These are phyloP conservation scores for Kondoa malvinella DNA, from an alignment of 768 basidiomycete species.

Conservation along the genomic window DNA sequence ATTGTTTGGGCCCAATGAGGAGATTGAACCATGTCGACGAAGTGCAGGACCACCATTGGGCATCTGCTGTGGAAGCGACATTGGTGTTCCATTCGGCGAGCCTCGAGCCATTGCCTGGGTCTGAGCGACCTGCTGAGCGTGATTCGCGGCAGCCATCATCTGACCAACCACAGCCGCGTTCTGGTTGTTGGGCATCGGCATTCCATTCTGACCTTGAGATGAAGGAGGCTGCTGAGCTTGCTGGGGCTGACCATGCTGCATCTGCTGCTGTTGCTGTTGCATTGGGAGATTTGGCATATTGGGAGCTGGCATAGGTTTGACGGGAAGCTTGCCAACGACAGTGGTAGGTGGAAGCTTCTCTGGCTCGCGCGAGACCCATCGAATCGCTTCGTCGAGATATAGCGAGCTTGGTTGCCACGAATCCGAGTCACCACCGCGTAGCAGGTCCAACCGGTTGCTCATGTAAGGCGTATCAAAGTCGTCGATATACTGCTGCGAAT, in stretches of 20 bases:
- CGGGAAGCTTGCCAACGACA: slow-evolving; percentile 19
- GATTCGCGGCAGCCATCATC: not conserved
- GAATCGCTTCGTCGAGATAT: slow-evolving; percentile 17
- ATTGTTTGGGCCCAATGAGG: not conserved
- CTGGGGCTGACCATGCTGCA: not conserved
- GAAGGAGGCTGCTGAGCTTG: not conserved
- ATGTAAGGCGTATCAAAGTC: slow-evolving; percentile 16
- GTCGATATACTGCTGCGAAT: slow-evolving; percentile 23
- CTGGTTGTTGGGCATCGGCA: not conserved
- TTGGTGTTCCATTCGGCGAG: not conserved
- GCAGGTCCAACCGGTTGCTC: slow-evolving; percentile 15
- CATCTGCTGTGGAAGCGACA: too few relatives aligned
- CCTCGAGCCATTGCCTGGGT: not conserved
- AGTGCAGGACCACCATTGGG: not conserved
- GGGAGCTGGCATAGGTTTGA: not conserved
- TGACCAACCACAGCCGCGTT: not conserved
- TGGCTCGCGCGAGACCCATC: slow-evolving; percentile 18
- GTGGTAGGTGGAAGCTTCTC: slow-evolving; percentile 11
- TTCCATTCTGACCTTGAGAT: not conserved
- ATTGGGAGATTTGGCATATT: not conserved
- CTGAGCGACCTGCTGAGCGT: not conserved
- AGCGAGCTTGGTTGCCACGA: slow-evolving; percentile 4
- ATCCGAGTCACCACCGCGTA: slow-evolving; percentile 17
- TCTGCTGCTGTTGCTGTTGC: slow-evolving; percentile 3
- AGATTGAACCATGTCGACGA: not conserved